Base-by-base conservation (phyloP, 139 green algal species). In the Coelastrella sp. region DNA sequence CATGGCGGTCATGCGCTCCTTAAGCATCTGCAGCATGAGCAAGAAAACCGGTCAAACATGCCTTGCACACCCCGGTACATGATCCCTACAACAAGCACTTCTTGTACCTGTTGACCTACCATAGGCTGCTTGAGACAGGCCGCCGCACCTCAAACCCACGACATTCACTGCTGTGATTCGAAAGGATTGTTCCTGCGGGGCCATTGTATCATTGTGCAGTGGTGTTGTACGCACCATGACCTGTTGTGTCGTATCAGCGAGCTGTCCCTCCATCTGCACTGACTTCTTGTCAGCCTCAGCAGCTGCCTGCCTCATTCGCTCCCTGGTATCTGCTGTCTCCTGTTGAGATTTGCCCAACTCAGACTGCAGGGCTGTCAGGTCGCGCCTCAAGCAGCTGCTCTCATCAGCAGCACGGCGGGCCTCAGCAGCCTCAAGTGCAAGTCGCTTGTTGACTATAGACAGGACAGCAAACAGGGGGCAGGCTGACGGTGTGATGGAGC, bases 21-120 rank as follows among this genome's bases (percentile, higher is more conserved):
- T 80, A 15, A 66, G 32, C 3, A 62, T 17, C 71, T 79, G 71
- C 71, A n/a, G n/a, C n/a, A n/a, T n/a, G n/a, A n/a, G n/a, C n/a
- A n/a, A n/a, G n/a, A n/a, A n/a, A n/a, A n/a, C n/a, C n/a, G n/a
- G n/a, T n/a, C n/a, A n/a, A n/a, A n/a, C n/a, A n/a, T n/a, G n/a
- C n/a, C n/a, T n/a, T n/a, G n/a, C n/a, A n/a, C n/a, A n/a, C n/a
- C n/a, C n/a, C n/a, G n/a, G n/a, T n/a, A n/a, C n/a, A n/a, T n/a
- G n/a, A n/a, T n/a, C n/a, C n/a, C n/a, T n/a, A n/a, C n/a, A n/a
- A n/a, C n/a, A n/a, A n/a, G n/a, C n/a, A n/a, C n/a, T n/a, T n/a
- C n/a, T n/a, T n/a, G n/a, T n/a, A 57, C 11, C 45, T 23, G 45
- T 57, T 57, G 45, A 57, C 45, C 11, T 13, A 57, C 45, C 45